phyloP scores from a whole-genome alignment of 2,329 filamentous ascomycete genomes.

The Penicillium sp. region DNA sequence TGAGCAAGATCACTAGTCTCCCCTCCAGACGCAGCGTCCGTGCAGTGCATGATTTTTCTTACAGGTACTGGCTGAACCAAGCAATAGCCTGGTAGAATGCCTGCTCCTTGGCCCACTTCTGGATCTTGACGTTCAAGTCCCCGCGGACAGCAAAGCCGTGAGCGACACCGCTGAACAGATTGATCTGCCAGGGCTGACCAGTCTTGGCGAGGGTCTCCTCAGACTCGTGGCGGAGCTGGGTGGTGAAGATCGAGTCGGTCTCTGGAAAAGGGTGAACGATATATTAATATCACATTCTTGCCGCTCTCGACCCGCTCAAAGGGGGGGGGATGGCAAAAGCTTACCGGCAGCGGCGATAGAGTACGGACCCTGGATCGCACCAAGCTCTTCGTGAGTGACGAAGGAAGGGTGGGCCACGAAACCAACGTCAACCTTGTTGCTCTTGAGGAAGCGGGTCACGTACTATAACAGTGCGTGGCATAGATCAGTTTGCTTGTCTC shows the following conservation, averaged over 20 bases:
- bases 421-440: conserved; percentile 60
- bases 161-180: conserved; percentile 61
- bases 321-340: conserved; percentile 14
- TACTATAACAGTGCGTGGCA: conserved; percentile 44
- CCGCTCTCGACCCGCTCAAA: neutral
- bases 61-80: conserved; percentile 66
- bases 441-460: conserved; percentile 60
- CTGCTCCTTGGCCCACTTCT: conserved; percentile 70
- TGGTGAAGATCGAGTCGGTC: conserved; percentile 60
- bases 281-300: conserved; percentile 1
- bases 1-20: neutral
- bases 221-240: conserved; percentile 57
- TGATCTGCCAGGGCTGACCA: conserved; percentile 66
- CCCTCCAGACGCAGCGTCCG: neutral
- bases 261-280: conserved; percentile 34
- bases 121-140: conserved; percentile 52
- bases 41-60: conserved; percentile 4
- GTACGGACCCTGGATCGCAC: conserved; percentile 59
- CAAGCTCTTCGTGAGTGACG: conserved; percentile 61
- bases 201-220: conserved; percentile 57
- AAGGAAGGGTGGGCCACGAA: conserved; percentile 74
- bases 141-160: conserved; percentile 72
- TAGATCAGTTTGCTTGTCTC: neutral
- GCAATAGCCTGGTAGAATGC: conserved; percentile 70
- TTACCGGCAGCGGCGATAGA: conserved; percentile 56